Conservation (phyloP, 352 stramenopile genomes). For the Peronospora destructor region DNA sequence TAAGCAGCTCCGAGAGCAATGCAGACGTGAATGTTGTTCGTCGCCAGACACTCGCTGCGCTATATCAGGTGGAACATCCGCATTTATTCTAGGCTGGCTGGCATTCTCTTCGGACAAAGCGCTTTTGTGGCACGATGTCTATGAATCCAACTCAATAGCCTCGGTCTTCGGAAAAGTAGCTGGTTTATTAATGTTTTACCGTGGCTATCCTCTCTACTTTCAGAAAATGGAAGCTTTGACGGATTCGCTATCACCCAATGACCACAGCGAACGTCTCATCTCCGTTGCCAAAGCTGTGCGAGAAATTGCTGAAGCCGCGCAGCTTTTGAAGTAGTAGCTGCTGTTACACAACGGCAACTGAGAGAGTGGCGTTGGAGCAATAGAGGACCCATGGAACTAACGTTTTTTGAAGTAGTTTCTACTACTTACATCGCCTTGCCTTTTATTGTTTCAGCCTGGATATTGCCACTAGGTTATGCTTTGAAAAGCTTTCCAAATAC, state of each 20-base stretch:
- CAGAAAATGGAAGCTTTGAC: slow-evolving; percentile 74
- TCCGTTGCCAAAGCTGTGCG: slow-evolving; percentile 54
- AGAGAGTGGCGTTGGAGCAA: not conserved
- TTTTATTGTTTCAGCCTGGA: not conserved
- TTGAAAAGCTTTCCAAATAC: not conserved
- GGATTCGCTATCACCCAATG: slow-evolving; percentile 41
- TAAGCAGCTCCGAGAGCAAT: slow-evolving; percentile 21
- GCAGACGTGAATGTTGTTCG: slow-evolving; percentile 43
- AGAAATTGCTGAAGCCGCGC: slow-evolving; percentile 55
- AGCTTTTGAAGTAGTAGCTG: slow-evolving; percentile 33
- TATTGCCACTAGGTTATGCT: not conserved
- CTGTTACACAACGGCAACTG: not conserved
- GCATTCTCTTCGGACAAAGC: slow-evolving; percentile 5
- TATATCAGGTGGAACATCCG: slow-evolving; percentile 71
- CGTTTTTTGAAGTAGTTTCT: not conserved
- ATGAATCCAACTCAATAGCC: slow-evolving; percentile 12
- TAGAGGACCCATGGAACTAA: not conserved
- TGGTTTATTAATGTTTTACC: slow-evolving; percentile 19
- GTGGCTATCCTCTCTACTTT: slow-evolving; percentile 5
- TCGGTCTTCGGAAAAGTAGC: not conserved
- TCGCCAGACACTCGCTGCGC: slow-evolving; percentile 46
- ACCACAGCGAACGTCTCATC: slow-evolving; percentile 53
- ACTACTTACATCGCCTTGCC: slow-evolving; percentile 6
- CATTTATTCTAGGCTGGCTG: slow-evolving; percentile 28
- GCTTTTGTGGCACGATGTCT: slow-evolving; percentile 13